These are phyloP conservation scores for Saturnispora diversa DNA, from an alignment of 805 yeast genomes.

Conservation along the genomic window DNA sequence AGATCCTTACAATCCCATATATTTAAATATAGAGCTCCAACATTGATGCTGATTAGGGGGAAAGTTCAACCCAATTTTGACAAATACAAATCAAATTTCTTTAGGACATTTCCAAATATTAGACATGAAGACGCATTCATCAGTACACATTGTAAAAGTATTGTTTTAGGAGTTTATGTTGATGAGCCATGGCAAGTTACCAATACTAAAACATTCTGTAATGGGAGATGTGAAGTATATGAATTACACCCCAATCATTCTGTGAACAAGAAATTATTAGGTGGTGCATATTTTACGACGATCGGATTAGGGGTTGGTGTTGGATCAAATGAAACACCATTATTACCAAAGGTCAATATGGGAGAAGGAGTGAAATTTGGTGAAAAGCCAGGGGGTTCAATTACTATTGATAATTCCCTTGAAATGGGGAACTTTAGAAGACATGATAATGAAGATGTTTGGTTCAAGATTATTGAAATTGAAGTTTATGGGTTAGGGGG, in stretches of 20 bases:
- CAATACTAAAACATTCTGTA: slow-evolving; percentile 68
- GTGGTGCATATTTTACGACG: slow-evolving; percentile 57
- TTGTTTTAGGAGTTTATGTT: slow-evolving; percentile 13
- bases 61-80: slow-evolving; percentile 41
- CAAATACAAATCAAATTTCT: slow-evolving; percentile 37
- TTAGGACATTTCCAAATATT: slow-evolving; percentile 23
- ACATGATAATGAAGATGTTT: slow-evolving; percentile 51
- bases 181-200: slow-evolving; percentile 65
- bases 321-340: slow-evolving; percentile 59
- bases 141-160: slow-evolving; percentile 15
- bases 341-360: slow-evolving; percentile 43
- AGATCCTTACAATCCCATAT: slow-evolving; percentile 76
- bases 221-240: slow-evolving; percentile 45
- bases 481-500: slow-evolving; percentile 94
- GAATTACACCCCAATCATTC: slow-evolving; percentile 63
- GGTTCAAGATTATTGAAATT: slow-evolving; percentile 62
- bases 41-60: slow-evolving; percentile 65
- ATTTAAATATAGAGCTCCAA: slow-evolving; percentile 87
- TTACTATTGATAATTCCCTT: slow-evolving; percentile 67
- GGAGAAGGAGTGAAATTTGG: slow-evolving; percentile 39
- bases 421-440: slow-evolving; percentile 80
- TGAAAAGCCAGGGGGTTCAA: slow-evolving; percentile 39
- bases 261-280: slow-evolving; percentile 29
- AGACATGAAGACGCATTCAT: not conserved
- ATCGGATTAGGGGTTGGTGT: slow-evolving; percentile 77